Base-by-base conservation (phyloP, 108 stramenopile species). In the Cylindrotheca fusiformis region DNA sequence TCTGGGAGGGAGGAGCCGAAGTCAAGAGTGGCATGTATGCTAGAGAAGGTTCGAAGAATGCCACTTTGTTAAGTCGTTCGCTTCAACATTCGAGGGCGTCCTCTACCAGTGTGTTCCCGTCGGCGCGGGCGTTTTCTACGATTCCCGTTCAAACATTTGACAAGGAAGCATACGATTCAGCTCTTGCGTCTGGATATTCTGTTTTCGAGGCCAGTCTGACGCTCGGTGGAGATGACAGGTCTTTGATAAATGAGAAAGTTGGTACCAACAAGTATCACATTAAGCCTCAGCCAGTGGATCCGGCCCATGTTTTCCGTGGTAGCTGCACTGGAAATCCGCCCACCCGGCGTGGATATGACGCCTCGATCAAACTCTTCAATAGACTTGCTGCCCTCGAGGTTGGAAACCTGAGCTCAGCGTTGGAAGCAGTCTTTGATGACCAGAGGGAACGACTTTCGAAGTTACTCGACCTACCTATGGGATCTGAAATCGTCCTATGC, bases 301-400 rank as follows among this genome's bases (percentile, higher is more conserved):
- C 55, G 3, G 47, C 53, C 25, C 60, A 72, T 45, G 75, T 87
- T 19, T 87, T 87, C 57, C 82, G 86, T 53, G 86, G 86, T 19
- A 81, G 80, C 61, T 87, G 86, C 58, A 87, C 86, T 17, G 75
- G 86, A 32, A 87, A 87, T 51, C 68, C 80, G 5, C 86, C 86
- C 19, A 87, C 86, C 5, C 47, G 65, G 68, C 75, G 67, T 27
- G 86, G 82, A 21, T 83, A 81, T 55, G 63, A 72, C 31, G 86
- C 86, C n/a, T 74, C 82, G 8, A 68, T 67, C 55, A 64, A 76
- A 29, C 74, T 87, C 5, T 87, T 70, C 47, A 65, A 68, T 1
- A 48, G 65, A 25, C 45, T 79, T 1, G 41, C 48, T 17, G 60
- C 48, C 10, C 47, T 71, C 22, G 58, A 73, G 19, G 63, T 22